Base-by-base conservation (phyloP, 495 filamentous ascomycete species). In the Astrothelium macrocarpum region DNA sequence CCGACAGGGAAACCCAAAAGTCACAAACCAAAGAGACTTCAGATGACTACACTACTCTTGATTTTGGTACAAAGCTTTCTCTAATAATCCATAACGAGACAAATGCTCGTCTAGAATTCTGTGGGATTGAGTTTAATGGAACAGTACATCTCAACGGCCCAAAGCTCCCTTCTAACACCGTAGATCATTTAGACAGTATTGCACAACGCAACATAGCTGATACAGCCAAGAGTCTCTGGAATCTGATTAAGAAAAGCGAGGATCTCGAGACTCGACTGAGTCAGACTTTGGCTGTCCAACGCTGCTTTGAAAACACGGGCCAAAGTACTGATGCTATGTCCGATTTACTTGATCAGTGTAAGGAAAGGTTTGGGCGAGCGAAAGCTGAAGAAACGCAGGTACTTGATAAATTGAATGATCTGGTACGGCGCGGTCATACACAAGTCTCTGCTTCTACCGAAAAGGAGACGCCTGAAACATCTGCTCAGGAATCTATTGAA, bases 111-210 rank as follows among this genome's bases (percentile, higher is more conserved):
- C 49, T 12, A 59, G 28, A 16, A 4, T 4, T 4, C 14, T 23
- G 28, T 12, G 20, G 29, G 56, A 16, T 34, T n/a, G 20, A 34
- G 25, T 31, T 59, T 23, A 23, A 31, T 23, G 56, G 26, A 4
- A 59, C 32, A 5, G 20, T 34, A 23, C 2, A 59, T 4, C 12
- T 34, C 2, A 14, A 34, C 2, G 26, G 56, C 10, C n/a, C 32
- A 29, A 31, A 31, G 5, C 12, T 34, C 10, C 7, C 12, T 7
- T n/a, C 61, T 29, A 10, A 71, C 66, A 36, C 42, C 31, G 1
- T 74, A 67, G 66, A 67, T 64, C 60, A 69, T 60, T 49, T 49
- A 18, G 43, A 49, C 18, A 10, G 9, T 18, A 3, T 3, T 3
- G n/a, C 43, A 3, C 7, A 18, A 20, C 7, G n/a, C 9, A 18